Evolutionary conservation across 73 alveolate species (phyloP).

Genomic region (Loxodes magnus): DNA sequence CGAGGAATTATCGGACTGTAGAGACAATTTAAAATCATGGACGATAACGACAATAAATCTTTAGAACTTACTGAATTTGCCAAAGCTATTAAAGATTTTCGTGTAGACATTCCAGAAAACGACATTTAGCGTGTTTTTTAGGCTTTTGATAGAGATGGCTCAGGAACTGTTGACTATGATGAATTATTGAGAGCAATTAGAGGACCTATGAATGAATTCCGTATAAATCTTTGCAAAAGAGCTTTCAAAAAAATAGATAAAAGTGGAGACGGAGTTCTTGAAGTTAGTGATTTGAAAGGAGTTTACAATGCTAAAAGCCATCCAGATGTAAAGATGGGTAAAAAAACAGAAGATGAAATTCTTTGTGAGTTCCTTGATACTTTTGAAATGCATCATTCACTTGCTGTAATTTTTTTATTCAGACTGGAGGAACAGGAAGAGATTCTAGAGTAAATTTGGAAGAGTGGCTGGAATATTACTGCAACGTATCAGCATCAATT

Average conservation of each 20-base stretch:
- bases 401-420: conserved; percentile 7
- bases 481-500: conserved; percentile 47
- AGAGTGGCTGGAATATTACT: conserved; percentile 65
- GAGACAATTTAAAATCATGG: conserved; percentile 51
- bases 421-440: no score
- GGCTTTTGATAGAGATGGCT: no score
- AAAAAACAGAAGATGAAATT: no score
- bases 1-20: conserved; percentile 71
- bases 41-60: conserved; percentile 46
- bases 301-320: conserved; percentile 64
- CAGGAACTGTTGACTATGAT: conserved; percentile 48
- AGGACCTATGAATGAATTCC: conserved; percentile 47
- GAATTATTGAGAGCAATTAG: conserved; percentile 57
- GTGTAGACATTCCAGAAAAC: conserved; percentile 40
- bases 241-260: conserved; percentile 61
- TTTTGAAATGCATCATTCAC: conserved; percentile 43
- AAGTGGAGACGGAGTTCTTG: conserved; percentile 52
- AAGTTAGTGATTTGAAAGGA: conserved; percentile 36
- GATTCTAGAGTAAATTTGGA: conserved; percentile 45
- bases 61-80: conserved; percentile 39
- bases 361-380: conserved; percentile 57
- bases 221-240: conserved; percentile 30
- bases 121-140: conserved; percentile 39
- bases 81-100: conserved; percentile 59
- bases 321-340: no score